Evolutionary conservation across 192 early-diverging fungal genomes (phyloP).

Genomic region (Backusella mclennaniae): DNA sequence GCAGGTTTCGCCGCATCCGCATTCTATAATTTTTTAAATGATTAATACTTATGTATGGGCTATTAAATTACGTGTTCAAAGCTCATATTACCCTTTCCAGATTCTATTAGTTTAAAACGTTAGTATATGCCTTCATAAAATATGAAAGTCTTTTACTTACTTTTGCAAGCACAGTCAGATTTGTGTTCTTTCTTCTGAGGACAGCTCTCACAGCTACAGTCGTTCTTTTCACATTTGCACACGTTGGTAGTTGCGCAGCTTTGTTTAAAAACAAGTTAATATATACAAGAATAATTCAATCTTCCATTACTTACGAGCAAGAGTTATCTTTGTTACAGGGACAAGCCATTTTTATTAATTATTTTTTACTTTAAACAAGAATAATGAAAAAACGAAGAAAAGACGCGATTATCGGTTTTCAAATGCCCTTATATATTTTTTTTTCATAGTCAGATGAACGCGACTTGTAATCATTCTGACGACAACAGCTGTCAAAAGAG

Average conservation of each 20-base stretch:
- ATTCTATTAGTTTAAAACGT: not conserved
- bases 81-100: not conserved
- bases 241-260: not conserved
- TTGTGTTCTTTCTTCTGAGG: not conserved
- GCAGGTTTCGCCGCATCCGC: constrained; percentile 6
- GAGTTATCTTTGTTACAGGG: constrained; percentile 6
- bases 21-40: not conserved
- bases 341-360: constrained; percentile 8
- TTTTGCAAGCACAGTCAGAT: not conserved
- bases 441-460: constrained; percentile 10
- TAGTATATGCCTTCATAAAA: not conserved
- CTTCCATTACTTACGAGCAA: constrained; percentile 6
- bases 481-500: constrained; percentile 11
- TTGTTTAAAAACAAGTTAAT: not conserved
- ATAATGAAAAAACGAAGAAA: not conserved
- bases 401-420: not conserved
- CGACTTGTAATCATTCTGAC: not conserved
- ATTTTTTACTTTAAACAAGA: not conserved
- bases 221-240: not conserved
- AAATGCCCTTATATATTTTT: constrained; percentile 1
- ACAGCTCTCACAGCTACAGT: not conserved
- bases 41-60: not conserved
- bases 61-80: not conserved
- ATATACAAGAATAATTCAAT: not conserved
- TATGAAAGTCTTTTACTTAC: not conserved